Base-by-base conservation (phyloP, 805 yeast species). In the Zygoascus flipseniorum region DNA sequence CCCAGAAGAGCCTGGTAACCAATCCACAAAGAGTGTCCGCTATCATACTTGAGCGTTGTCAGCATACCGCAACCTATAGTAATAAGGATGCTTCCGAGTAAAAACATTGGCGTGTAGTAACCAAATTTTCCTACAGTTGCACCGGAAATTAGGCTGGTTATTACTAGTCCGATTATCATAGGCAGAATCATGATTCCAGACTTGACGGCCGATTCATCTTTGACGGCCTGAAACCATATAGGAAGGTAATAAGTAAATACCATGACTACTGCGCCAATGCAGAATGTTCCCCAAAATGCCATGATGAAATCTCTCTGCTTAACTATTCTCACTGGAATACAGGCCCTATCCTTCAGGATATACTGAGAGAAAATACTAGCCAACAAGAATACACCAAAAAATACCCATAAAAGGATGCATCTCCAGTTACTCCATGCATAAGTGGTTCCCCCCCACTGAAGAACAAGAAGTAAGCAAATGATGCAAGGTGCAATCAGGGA, bases 1-100 rank as follows among this genome's bases (percentile, higher is more conserved):
- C 84, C 84, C 1, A 70, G 59, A 10, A 75, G 57, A 28, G 79
- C 74, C 57, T 75, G 70, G 37, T 68, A 64, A 0, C 83, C 82
- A 50, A 79, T 72, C 53, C 71, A 69, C 19, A 61, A 46, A 0
- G 72, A 56, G 2, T 56, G 51, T 2, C 68, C 47, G 0, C 79
- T 67, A 48, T 76, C 67, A 11, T 64, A 68, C 1, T 66, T 63
- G 14, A 79, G 68, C 23, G 78, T 59, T 0, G 69, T 48, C 4
- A 76, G 48, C 13, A 76, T 47, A 1, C 82, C 83, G 46, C 64
- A 56, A 4, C 82, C 82, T n/a, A 78, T 51, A 2, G 74, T 64
- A 5, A 35, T 11, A 35, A 35, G 39, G 8, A 35, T 13, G 8
- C 16, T 35, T n/a, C 39, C 39, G 8, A 35, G 16, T n/a, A 35